Percentiles rank a stretch among this genome's conserved stretches.
Evolutionary conservation across 257 asterid genomes (phyloP).

Genomic region (Penstemon newberryi): DNA sequence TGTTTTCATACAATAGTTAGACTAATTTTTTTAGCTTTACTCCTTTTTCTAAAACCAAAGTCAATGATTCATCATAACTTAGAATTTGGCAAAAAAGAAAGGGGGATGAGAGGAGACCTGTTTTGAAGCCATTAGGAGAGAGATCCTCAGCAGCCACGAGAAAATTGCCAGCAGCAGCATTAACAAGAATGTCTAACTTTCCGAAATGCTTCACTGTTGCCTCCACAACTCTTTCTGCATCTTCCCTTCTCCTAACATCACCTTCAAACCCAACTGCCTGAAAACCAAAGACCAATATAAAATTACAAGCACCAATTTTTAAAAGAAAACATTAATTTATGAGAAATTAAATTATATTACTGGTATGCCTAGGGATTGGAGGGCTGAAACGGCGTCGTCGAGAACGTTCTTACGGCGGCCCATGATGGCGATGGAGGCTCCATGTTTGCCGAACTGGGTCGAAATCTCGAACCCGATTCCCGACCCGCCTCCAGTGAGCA

Average conservation of each 20-base stretch:
- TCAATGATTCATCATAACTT: background rate
- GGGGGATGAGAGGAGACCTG: constrained; percentile 44
- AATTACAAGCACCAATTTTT: background rate
- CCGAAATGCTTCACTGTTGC: constrained; percentile 75
- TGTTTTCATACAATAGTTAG: too few relatives aligned
- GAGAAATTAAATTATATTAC: constrained; percentile 27
- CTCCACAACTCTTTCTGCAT: constrained; percentile 71
- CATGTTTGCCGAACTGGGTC: constrained; percentile 79
- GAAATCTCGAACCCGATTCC: constrained; percentile 86
- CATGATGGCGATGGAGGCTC: constrained; percentile 87
- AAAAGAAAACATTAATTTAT: background rate
- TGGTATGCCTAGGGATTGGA: constrained; percentile 68
- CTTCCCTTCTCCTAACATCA: constrained; percentile 78
- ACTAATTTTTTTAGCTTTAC: too few relatives aligned
- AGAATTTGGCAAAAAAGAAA: background rate
- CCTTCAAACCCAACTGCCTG: constrained; percentile 88
- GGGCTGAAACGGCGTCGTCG: constrained; percentile 67
- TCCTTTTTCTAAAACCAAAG: background rate
- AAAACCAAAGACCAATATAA: constrained; percentile 3
- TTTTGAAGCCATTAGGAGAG: constrained; percentile 83
- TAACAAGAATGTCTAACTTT: constrained; percentile 86
- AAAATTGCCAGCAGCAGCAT: constrained; percentile 94
- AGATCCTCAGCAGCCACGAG: constrained; percentile 84
- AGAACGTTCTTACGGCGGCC: constrained; percentile 77
- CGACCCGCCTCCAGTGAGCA: constrained; percentile 89